These are phyloP conservation scores for Immersiporthe knoxdaviesiana DNA, from an alignment of 2,329 filamentous ascomycete species.

Conservation along the genomic window DNA sequence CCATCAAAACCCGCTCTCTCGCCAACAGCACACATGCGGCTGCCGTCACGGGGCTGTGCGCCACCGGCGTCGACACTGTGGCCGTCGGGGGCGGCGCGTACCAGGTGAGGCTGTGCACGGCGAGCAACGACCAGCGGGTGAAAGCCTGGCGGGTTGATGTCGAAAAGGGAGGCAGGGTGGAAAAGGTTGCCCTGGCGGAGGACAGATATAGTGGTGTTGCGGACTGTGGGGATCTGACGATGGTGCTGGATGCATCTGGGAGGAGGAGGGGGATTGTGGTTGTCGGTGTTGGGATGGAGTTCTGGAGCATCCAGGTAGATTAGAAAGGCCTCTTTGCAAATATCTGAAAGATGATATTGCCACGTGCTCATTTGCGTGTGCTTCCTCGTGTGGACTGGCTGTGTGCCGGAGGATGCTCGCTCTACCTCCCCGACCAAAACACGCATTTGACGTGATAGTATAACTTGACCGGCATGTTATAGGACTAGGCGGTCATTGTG, in stretches of 20 bases:
- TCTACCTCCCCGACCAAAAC: background rate
- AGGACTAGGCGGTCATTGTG: background rate
- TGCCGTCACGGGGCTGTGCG: conserved; percentile 64
- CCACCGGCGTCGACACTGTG: conserved; percentile 38
- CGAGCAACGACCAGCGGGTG: conserved; percentile 65
- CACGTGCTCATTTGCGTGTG: background rate
- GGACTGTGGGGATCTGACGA: conserved; percentile 58
- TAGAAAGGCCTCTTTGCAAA: no score
- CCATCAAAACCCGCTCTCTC: conserved; percentile 34
- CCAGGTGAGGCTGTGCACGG: conserved; percentile 43
- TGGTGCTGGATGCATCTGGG: conserved; percentile 37
- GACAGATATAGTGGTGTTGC: conserved; percentile 63
- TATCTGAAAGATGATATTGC: background rate
- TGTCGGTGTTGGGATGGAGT: conserved; percentile 52
- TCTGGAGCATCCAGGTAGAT: conserved; percentile 39
- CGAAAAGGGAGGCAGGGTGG: conserved; percentile 9
- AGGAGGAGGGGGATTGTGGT: conserved; percentile 40
- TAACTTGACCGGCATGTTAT: no score
- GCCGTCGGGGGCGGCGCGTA: conserved; percentile 29
- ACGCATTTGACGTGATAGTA: no score
- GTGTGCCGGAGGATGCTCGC: background rate
- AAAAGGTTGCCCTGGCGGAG: conserved; percentile 47
- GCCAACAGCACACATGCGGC: conserved; percentile 69
- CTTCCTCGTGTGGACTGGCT: no score
- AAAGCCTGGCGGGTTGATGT: conserved; percentile 53